Evolutionary conservation across 2,329 filamentous ascomycete species (phyloP).

Genomic region (Penicillium oxalicum): DNA sequence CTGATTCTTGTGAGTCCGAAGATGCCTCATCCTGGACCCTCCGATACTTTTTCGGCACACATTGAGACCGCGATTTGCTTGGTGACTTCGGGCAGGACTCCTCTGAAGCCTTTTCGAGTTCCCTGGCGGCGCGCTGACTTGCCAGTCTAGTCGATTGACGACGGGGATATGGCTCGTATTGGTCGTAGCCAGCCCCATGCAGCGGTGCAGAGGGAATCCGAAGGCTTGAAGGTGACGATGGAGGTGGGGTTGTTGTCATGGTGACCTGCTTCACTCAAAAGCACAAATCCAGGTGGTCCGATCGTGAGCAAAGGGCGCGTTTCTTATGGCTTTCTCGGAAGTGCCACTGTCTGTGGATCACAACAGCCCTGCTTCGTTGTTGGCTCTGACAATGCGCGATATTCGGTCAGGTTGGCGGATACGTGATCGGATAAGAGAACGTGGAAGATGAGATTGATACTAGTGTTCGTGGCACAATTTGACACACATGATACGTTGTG

Average conservation of each 20-base stretch:
- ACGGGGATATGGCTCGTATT: conserved; percentile 36
- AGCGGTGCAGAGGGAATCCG: conserved; percentile 42
- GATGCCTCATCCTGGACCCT: conserved; percentile 4
- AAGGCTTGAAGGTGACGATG: conserved; percentile 28
- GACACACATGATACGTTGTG: not conserved
- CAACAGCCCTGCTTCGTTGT: not conserved
- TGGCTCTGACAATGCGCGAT: conserved; percentile 6
- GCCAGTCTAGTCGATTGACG: conserved; percentile 39
- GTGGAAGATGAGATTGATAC: not conserved
- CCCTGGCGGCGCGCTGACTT: conserved; percentile 26
- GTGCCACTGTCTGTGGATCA: not conserved
- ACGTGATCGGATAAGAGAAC: not conserved
- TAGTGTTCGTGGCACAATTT: not conserved
- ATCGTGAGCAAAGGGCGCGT: not conserved
- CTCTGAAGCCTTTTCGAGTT: conserved; percentile 27
- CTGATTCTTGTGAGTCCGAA: not conserved
- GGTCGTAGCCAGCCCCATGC: conserved; percentile 42
- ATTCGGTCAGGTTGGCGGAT: conserved; percentile 9
- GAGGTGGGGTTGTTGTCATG: conserved; percentile 45
- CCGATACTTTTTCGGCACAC: conserved; percentile 24
- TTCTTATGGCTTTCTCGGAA: not conserved
- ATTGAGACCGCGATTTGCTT: conserved; percentile 14
- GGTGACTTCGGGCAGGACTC: conserved; percentile 22
- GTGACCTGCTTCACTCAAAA: conserved; percentile 9
- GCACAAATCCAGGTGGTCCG: not conserved